Base-by-base conservation (phyloP, 2,329 filamentous ascomycete species). In the Colletotrichum sp. region DNA sequence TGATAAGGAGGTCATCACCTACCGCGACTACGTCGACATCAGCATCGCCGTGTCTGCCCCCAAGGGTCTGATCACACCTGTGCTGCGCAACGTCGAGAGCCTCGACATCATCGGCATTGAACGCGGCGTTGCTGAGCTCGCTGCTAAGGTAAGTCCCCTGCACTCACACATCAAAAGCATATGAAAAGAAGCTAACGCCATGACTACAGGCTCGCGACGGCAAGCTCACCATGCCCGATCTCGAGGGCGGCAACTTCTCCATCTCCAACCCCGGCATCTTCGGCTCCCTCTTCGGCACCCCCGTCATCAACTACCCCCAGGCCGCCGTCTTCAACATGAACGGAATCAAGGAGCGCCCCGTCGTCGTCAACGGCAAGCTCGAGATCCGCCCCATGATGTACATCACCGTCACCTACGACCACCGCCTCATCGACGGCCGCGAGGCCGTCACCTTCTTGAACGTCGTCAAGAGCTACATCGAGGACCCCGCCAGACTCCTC, bases 211-310 rank as follows among this genome's bases (percentile, higher is more conserved):
- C 93, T 77, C 89, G 92, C 57, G 93, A 95, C 78, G 93, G 93
- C 82, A 95, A 94, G 87, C 89, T 95, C 72, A 94, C 94, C 88
- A 93, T 94, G 57, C 93, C 94, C 80, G 93, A 95, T 83, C 94
- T 94, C 87, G 92, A 94, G 85, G 93, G 93, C 43, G 93, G 93
- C 79, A 94, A 93, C 80, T 94, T 94, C 86, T 94, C 93, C 80
- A 95, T 95, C 85, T 94, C 92, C 85, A 95, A 95, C 88, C 94
- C 94, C 90, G 93, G 93, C 79, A 94, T 95, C 92, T 95, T 95
- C 84, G 82, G 82, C 18, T 83, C 82, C 28, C 80, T 83, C 78
- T 83, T 83, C n/a, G 82, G 82, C 72, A 95, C 93, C 59, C 93
- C 93, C 71, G 91, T 95, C 80, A 94, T 95, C 88, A 95, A 95